These are phyloP conservation scores for Nissolia schottii DNA, from an alignment of 306 rosid genomes.

Conservation along the genomic window DNA sequence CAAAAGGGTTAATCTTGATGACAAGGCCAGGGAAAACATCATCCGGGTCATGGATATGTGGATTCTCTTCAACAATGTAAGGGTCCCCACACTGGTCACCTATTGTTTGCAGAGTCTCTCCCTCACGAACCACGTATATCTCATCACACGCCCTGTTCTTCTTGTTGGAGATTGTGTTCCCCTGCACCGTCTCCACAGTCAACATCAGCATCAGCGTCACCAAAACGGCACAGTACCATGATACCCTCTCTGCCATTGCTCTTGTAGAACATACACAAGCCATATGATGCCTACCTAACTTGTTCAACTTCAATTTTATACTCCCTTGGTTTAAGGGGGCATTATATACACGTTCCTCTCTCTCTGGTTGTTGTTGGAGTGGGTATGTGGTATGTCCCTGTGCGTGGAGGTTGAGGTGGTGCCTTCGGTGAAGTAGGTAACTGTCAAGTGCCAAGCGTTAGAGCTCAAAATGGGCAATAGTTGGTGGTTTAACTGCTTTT, in stretches of 20 bases:
- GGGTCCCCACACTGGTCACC: constrained; percentile 82
- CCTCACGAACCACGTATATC: constrained; percentile 74
- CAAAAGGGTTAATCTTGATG: constrained; percentile 70
- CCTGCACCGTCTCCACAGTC: constrained; percentile 23
- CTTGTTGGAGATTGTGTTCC: not conserved
- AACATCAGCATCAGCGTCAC: constrained; percentile 7
- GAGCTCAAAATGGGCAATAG: constrained; percentile 4
- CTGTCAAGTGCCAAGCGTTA: not conserved
- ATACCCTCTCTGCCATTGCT: constrained; percentile 21
- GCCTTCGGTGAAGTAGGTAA: constrained; percentile 26
- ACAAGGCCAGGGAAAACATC: constrained; percentile 84
- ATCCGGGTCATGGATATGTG: constrained; percentile 76
- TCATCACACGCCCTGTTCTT: constrained; percentile 55
- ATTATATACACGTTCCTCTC: not conserved
- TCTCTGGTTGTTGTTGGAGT: constrained; percentile 34
- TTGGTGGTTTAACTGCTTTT: constrained; percentile 28
- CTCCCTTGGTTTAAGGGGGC: not conserved
- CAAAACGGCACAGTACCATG: not conserved
- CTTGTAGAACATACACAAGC: constrained; percentile 19
- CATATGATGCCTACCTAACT: constrained; percentile 9
- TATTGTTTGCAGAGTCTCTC: constrained; percentile 73
- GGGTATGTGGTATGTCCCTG: constrained; percentile 3
- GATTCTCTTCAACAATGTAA: constrained; percentile 72
- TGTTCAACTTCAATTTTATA: not conserved
- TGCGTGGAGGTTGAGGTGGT: constrained; percentile 26